Percentiles rank a stretch among this genome's conserved stretches.
Conservation (phyloP, 306 rosid species). For the Sicyos baderoa region DNA sequence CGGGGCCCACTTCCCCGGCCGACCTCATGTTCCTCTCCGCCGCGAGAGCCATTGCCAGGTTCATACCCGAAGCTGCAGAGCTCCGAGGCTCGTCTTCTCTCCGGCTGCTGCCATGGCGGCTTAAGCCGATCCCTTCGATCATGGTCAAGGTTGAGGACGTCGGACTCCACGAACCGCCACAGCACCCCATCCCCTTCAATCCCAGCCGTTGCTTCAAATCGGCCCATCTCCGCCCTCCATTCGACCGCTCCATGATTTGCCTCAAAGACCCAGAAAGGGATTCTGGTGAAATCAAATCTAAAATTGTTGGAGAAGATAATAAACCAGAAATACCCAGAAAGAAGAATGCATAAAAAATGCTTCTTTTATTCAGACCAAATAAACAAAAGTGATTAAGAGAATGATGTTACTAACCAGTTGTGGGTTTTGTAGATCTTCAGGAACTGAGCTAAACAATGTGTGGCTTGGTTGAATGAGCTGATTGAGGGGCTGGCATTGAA, state of each 20-base stretch:
- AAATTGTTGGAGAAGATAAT: too few relatives aligned
- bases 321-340: too few relatives aligned
- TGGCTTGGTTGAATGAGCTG: too few relatives aligned
- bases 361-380: too few relatives aligned
- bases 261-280: too few relatives aligned
- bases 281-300: too few relatives aligned
- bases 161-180: slow-evolving; percentile 26
- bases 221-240: slow-evolving; percentile 22
- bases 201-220: slow-evolving; percentile 23
- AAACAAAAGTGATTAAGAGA: too few relatives aligned
- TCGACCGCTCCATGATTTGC: slow-evolving; percentile 16
- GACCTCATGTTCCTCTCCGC: slow-evolving; percentile 29
- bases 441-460: too few relatives aligned
- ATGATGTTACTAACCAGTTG: too few relatives aligned
- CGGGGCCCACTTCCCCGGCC: slow-evolving; percentile 21
- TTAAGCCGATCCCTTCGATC: background rate
- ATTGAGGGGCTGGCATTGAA: too few relatives aligned
- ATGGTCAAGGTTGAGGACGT: slow-evolving; percentile 24
- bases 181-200: slow-evolving; percentile 24
- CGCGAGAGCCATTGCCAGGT: slow-evolving; percentile 30
- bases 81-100: slow-evolving; percentile 14
- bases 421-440: too few relatives aligned
- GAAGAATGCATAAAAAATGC: too few relatives aligned
- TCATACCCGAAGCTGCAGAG: slow-evolving; percentile 20
- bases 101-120: slow-evolving; percentile 17